Evolutionary conservation across 768 basidiomycete genomes (phyloP).

Genomic region (Steccherinum ochraceum): DNA sequence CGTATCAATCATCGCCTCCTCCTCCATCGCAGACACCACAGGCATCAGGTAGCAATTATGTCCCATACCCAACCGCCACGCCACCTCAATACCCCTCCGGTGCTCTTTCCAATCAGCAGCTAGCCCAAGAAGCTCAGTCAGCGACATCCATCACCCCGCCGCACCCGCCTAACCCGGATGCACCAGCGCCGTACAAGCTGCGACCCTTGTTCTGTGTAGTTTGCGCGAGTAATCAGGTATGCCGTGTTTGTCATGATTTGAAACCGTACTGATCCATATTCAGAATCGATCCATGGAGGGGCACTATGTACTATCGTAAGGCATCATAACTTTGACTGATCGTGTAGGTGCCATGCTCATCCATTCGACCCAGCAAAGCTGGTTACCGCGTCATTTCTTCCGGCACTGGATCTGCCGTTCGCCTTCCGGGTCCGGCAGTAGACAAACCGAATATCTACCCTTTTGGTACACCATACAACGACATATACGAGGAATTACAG

Average conservation of each 20-base stretch:
- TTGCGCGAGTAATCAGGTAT: slow-evolving; percentile 97
- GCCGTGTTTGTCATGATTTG: slow-evolving; percentile 18
- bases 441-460: slow-evolving; percentile 97
- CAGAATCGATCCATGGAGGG: slow-evolving; percentile 99
- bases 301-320: slow-evolving; percentile 84
- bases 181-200: slow-evolving; percentile 39
- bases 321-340: slow-evolving; percentile 12
- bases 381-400: slow-evolving; percentile 89
- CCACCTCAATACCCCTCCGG: slow-evolving; percentile 17
- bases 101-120: slow-evolving; percentile 21
- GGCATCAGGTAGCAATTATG: not conserved
- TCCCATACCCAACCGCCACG: slow-evolving; percentile 18
- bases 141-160: slow-evolving; percentile 11
- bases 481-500: slow-evolving; percentile 87
- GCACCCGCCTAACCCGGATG: slow-evolving; percentile 2
- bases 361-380: slow-evolving; percentile 61
- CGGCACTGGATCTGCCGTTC: slow-evolving; percentile 95
- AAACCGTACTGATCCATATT: slow-evolving; percentile 8
- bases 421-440: slow-evolving; percentile 91
- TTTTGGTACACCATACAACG: slow-evolving; percentile 96
- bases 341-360: not conserved
- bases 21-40: slow-evolving; percentile 8
- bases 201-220: slow-evolving; percentile 94
- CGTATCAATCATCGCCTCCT: slow-evolving; percentile 4
- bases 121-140: slow-evolving; percentile 19